Base-by-base conservation (phyloP, 2,329 filamentous ascomycete genomes). In the Leptographium radiaticola region DNA sequence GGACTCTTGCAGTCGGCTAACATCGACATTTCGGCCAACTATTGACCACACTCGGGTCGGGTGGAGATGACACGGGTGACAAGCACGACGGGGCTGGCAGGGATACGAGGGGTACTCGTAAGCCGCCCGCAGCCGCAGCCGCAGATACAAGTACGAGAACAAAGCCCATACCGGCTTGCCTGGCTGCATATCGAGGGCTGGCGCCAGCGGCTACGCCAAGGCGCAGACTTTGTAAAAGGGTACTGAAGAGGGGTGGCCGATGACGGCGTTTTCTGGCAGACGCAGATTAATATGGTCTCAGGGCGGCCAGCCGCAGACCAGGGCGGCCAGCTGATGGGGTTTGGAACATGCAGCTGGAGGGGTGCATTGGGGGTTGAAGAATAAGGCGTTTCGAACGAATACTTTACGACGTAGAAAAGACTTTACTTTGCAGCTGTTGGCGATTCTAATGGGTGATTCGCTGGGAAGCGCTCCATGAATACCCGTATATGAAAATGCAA, bases 131-230 rank as follows among this genome's bases (percentile, higher is more conserved):
- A 12, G 33, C 2, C 45, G 15, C 20, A 34, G 6, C 33, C n/a
- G 9, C 34, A 18, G 36, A 20, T 38, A 34, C 9, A 15, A 30
- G 15, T 13, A 2, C 45, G 30, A 20, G 31, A 16, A 9, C 39
- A 20, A 12, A 50, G 49, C 34, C 56, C 65, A 0, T 66, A 60
- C 48, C 63, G 68, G 11, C 60, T 69, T 20, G 65, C 69, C 2
- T 71, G 68, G 67, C 54, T 68, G 40, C 69, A 63, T 53, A 64
- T 65, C 2, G 63, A 70, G 53, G 69, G 69, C 2, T 71, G 69
- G 69, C 62, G 67, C 20, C 62, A 62, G 40, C 60, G 63, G 51
- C 55, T 71, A 31, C 59, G 61, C 6, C 62, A 59, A 44, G 63
- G 64, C 4, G 63, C 64, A 2, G 65, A 69, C 47, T 49, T 64